These are phyloP conservation scores for Tricholomella constricta DNA, from an alignment of 768 basidiomycete species.

Conservation along the genomic window DNA sequence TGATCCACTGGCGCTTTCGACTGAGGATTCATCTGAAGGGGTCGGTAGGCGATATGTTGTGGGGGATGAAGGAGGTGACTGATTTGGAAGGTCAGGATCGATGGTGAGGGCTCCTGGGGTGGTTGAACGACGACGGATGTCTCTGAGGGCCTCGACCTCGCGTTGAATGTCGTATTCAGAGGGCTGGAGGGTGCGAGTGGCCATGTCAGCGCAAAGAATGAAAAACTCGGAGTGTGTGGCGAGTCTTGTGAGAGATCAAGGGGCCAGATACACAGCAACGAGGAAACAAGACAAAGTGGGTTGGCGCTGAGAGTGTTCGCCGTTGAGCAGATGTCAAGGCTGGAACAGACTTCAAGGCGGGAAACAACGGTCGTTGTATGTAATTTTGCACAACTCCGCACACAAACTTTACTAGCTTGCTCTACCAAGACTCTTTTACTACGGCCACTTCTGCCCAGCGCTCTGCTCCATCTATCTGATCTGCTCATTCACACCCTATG, in stretches of 20 bases:
- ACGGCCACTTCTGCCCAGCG: neutral
- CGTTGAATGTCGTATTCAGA: conserved; percentile 84
- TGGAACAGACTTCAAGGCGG: conserved; percentile 3
- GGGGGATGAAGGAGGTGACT: conserved; percentile 61
- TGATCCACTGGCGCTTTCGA: conserved; percentile 28
- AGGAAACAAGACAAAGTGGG: neutral
- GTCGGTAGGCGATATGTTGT: conserved; percentile 52
- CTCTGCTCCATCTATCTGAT: conserved; percentile 1
- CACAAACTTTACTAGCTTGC: too few relatives aligned
- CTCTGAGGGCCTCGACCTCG: conserved; percentile 83
- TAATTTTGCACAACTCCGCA: conserved; percentile 29
- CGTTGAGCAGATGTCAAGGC: neutral
- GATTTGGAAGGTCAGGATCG: conserved; percentile 89
- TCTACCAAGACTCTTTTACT: neutral
- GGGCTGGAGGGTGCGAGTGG: conserved; percentile 61
- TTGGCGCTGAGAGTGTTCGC: neutral
- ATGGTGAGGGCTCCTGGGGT: conserved; percentile 81
- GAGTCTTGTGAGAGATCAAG: conserved; percentile 6
- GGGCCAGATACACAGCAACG: neutral
- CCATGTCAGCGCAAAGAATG: conserved; percentile 30
- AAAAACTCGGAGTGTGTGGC: conserved; percentile 3
- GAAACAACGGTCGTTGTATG: conserved; percentile 8
- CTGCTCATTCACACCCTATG: conserved; percentile 7
- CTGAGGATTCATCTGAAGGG: conserved; percentile 23
- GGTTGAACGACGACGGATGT: conserved; percentile 82